Percentiles rank a stretch among this genome's conserved stretches.
phyloP scores from a whole-genome alignment of 306 rosid species.

The Carpinus fangiana region DNA sequence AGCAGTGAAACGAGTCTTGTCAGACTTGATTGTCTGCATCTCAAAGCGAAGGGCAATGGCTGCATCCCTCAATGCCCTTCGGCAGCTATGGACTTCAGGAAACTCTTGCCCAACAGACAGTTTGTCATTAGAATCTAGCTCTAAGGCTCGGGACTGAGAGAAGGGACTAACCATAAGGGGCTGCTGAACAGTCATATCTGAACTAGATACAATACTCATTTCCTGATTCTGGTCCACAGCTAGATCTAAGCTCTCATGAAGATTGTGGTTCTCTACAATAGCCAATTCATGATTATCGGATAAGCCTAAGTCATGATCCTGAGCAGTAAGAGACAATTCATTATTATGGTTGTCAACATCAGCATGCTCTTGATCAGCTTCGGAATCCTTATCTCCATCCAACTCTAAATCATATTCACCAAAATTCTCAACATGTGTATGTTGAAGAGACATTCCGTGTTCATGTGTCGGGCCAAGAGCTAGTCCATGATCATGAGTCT shows the following conservation, averaged over 20 bases:
- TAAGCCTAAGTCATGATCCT: conserved; percentile 35
- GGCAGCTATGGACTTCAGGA: conserved; percentile 54
- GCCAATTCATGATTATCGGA: conserved; percentile 41
- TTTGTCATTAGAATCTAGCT: conserved; percentile 21
- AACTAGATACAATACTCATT: conserved; percentile 28
- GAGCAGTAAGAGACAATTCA: conserved; percentile 26
- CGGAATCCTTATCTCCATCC: conserved; percentile 27
- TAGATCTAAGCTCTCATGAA: conserved; percentile 42
- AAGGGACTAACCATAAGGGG: conserved; percentile 29
- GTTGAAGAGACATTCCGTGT: conserved; percentile 33
- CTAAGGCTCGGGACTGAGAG: conserved; percentile 38
- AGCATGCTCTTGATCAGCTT: conserved; percentile 27
- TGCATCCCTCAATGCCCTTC: conserved; percentile 61
- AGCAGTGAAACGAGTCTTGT: conserved; percentile 57
- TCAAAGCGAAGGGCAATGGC: conserved; percentile 58
- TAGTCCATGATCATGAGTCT: conserved; percentile 21
- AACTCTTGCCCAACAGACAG: conserved; percentile 59
- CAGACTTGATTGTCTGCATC: conserved; percentile 52
- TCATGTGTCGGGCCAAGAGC: conserved; percentile 22
- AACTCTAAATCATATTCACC: conserved; percentile 30
- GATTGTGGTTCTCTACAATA: conserved; percentile 38
- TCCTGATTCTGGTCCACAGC: conserved; percentile 46
- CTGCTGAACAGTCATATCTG: conserved; percentile 31
- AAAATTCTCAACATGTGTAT: conserved; percentile 29
- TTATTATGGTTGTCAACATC: conserved; percentile 26